Evolutionary conservation across 164 flowering plant species (phyloP).

Genomic region (Magnolia sinica): DNA sequence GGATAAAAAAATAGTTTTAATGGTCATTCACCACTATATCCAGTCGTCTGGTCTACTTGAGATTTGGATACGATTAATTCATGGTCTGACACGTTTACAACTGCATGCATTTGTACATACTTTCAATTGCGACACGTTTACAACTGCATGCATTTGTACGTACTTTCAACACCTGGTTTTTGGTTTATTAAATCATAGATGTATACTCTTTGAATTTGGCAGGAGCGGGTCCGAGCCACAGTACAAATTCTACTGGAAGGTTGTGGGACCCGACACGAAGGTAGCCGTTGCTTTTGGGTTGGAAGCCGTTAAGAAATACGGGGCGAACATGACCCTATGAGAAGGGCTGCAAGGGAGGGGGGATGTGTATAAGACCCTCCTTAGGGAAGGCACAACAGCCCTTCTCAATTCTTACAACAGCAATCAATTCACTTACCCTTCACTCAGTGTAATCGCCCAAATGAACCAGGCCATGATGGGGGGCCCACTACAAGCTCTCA

Average conservation of each 20-base stretch:
- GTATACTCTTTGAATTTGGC: background rate
- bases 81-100: too few relatives aligned
- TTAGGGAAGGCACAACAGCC: conserved; percentile 83
- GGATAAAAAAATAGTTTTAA: too few relatives aligned
- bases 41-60: background rate
- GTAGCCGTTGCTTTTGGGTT: conserved; percentile 74
- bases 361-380: conserved; percentile 71
- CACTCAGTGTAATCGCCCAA: conserved; percentile 40
- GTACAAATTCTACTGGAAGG: conserved; percentile 81
- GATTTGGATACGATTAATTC: too few relatives aligned
- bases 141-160: too few relatives aligned
- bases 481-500: conserved; percentile 42
- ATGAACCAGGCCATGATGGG: conserved; percentile 60
- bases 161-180: too few relatives aligned
- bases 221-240: conserved; percentile 79
- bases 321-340: conserved; percentile 65
- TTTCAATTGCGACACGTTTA: too few relatives aligned
- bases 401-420: conserved; percentile 87
- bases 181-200: too few relatives aligned
- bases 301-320: conserved; percentile 58
- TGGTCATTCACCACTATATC: too few relatives aligned
- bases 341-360: conserved; percentile 68
- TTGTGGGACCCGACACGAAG: conserved; percentile 61
- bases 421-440: conserved; percentile 46
- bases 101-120: too few relatives aligned